Percentiles rank a stretch among this genome's conserved stretches.
Evolutionary conservation across 805 yeast genomes (phyloP).

Genomic region (Ogataea thermomethanolica): DNA sequence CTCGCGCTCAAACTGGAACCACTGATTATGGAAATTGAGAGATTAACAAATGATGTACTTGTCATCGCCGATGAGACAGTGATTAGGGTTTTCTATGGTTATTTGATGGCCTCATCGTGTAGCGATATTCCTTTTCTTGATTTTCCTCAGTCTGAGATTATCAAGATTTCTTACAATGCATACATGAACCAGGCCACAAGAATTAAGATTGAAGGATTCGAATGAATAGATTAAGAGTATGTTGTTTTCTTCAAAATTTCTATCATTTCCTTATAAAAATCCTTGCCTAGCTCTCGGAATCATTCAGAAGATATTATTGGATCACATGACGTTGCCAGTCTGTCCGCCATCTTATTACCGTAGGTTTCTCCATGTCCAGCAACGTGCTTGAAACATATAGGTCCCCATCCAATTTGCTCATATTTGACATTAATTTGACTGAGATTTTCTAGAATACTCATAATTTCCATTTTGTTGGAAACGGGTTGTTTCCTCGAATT

Average conservation of each 20-base stretch:
- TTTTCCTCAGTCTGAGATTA: conserved; percentile 78
- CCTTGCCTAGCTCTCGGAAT: too few species aligned
- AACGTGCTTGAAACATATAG: conserved; percentile 55
- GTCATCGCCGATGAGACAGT: conserved; percentile 93
- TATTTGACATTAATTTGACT: conserved; percentile 38
- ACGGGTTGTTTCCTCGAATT: background rate
- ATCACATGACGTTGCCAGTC: conserved; percentile 55
- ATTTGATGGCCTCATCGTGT: conserved; percentile 88
- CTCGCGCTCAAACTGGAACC: conserved; percentile 94
- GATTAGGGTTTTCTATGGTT: conserved; percentile 86
- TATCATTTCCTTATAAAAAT: too few species aligned
- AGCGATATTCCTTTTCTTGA: conserved; percentile 76
- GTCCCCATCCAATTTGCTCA: conserved; percentile 31
- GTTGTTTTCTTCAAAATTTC: too few species aligned
- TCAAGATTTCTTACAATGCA: conserved; percentile 84
- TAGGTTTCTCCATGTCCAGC: conserved; percentile 64
- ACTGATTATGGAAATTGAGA: conserved; percentile 86
- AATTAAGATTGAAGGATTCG: conserved; percentile 29
- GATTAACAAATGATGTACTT: conserved; percentile 81
- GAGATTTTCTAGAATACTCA: conserved; percentile 27
- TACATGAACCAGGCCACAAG: conserved; percentile 68
- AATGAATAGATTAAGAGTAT: too few species aligned
- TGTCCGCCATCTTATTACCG: conserved; percentile 80
- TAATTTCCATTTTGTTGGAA: conserved; percentile 41
- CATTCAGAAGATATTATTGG: background rate